A percentile compares a stretch with the other conserved stretches of the same genome.
These are phyloP conservation scores for Camelina sativa DNA, from an alignment of 345 rosid species.

Conservation along the genomic window DNA sequence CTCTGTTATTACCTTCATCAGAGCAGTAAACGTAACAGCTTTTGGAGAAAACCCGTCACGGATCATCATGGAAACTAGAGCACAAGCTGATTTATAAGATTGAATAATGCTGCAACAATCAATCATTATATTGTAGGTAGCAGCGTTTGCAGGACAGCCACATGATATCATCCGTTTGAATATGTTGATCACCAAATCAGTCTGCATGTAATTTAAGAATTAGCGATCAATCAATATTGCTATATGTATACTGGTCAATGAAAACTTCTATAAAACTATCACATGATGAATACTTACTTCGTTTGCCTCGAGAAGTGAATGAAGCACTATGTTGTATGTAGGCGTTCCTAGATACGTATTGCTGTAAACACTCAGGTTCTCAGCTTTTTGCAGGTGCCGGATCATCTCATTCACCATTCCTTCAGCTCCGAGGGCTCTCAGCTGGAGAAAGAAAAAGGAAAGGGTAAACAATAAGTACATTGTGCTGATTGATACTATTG, in stretches of 20 bases:
- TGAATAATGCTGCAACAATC: slow-evolving; percentile 61
- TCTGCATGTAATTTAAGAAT: slow-evolving; percentile 53
- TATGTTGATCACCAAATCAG: slow-evolving; percentile 52
- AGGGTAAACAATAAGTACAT: not conserved
- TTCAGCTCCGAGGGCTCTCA: slow-evolving; percentile 77
- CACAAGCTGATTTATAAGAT: slow-evolving; percentile 62
- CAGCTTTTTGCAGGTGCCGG: slow-evolving; percentile 54
- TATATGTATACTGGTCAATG: slow-evolving; percentile 21
- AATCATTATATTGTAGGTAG: slow-evolving; percentile 74
- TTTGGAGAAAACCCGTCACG: slow-evolving; percentile 68
- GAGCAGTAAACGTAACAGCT: slow-evolving; percentile 53
- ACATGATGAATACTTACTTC: slow-evolving; percentile 55
- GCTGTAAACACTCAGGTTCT: slow-evolving; percentile 46
- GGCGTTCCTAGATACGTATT: slow-evolving; percentile 51
- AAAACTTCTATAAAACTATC: slow-evolving; percentile 23
- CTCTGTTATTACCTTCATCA: slow-evolving; percentile 59
- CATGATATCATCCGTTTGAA: slow-evolving; percentile 61
- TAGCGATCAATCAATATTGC: slow-evolving; percentile 18
- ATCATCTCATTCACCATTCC: slow-evolving; percentile 73
- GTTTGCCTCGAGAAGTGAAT: slow-evolving; percentile 61
- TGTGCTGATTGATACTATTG: slow-evolving; percentile 1
- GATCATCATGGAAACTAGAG: slow-evolving; percentile 75
- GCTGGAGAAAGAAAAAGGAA: slow-evolving; percentile 49
- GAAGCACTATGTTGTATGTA: slow-evolving; percentile 65
- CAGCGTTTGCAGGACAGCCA: slow-evolving; percentile 51